Conservation (phyloP, 306 rosid genomes). For the Fagus sylvatica region DNA sequence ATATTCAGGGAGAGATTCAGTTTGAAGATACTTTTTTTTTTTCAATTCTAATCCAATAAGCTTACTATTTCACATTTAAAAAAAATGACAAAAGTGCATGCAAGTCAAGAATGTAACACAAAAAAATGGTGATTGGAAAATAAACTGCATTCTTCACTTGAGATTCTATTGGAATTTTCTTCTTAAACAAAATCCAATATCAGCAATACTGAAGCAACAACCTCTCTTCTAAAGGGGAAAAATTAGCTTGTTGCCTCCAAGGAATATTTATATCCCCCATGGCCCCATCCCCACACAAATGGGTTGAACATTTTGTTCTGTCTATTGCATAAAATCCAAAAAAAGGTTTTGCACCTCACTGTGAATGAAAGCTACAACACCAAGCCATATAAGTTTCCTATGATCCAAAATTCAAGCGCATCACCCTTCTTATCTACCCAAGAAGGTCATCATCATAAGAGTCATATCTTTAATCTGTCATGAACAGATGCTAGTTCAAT, state of each 20-base stretch:
- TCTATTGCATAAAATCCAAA: neutral
- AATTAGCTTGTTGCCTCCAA: neutral
- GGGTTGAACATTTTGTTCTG: neutral
- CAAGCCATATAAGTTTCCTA: neutral
- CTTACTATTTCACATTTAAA: neutral
- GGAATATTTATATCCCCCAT: neutral
- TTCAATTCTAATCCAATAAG: neutral
- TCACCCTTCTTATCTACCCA: conserved; percentile 34
- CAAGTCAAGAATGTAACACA: neutral
- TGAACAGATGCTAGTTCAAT: conserved; percentile 49
- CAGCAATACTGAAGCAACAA: neutral
- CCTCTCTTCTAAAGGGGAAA: no score
- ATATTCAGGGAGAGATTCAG: neutral
- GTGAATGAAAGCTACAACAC: neutral
- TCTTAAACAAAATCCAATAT: neutral
- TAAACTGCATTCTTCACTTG: neutral
- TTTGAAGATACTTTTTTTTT: neutral
- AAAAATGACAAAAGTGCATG: neutral
- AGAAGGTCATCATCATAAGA: conserved; percentile 81
- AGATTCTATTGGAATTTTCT: neutral
- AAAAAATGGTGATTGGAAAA: neutral
- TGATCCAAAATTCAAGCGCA: conserved; percentile 31
- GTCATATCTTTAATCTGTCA: conserved; percentile 67
- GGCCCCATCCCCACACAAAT: neutral
- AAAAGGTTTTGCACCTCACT: neutral